Percentiles rank a stretch among this genome's conserved stretches.
These are phyloP conservation scores for Candida tallmaniae DNA, from an alignment of 805 yeast species.

Conservation along the genomic window DNA sequence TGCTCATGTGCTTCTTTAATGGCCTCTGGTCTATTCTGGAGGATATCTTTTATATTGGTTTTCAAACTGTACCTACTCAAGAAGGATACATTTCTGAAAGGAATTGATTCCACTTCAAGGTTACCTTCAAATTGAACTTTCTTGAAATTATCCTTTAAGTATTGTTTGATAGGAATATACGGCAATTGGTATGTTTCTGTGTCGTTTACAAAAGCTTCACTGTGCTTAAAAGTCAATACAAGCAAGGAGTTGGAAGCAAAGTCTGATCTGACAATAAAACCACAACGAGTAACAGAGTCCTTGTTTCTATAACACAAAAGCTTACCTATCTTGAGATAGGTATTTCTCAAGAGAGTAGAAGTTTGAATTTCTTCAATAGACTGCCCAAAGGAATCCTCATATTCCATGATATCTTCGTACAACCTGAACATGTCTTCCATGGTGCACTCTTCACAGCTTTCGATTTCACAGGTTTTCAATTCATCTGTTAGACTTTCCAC, in stretches of 20 bases:
- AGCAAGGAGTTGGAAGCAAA: constrained; percentile 26
- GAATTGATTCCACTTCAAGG: constrained; percentile 36
- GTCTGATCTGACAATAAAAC: constrained; percentile 49
- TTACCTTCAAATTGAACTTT: constrained; percentile 30
- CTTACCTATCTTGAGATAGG: constrained; percentile 49
- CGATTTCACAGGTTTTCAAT: constrained; percentile 33
- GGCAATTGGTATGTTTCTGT: constrained; percentile 26
- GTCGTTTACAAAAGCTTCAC: constrained; percentile 24
- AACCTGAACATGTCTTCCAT: constrained; percentile 41
- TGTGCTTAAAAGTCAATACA: constrained; percentile 44
- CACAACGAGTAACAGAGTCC: constrained; percentile 40
- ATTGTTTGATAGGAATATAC: constrained; percentile 30
- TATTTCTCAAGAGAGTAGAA: constrained; percentile 43
- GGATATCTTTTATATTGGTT: constrained; percentile 27
- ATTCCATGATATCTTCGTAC: constrained; percentile 42
- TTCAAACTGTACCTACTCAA: constrained; percentile 36
- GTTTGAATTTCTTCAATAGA: constrained; percentile 46
- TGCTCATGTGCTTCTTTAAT: constrained; percentile 33
- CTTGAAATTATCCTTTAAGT: constrained; percentile 31
- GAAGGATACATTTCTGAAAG: constrained; percentile 39
- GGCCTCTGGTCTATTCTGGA: constrained; percentile 32
- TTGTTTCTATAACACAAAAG: constrained; percentile 54
- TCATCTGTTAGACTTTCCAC: constrained; percentile 50
- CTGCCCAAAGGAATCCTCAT: constrained; percentile 39
- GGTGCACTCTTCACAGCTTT: constrained; percentile 34